Percentiles rank a stretch among this genome's conserved stretches.
phyloP scores from a whole-genome alignment of 2,329 filamentous ascomycete genomes.

The Neonectria hederae region DNA sequence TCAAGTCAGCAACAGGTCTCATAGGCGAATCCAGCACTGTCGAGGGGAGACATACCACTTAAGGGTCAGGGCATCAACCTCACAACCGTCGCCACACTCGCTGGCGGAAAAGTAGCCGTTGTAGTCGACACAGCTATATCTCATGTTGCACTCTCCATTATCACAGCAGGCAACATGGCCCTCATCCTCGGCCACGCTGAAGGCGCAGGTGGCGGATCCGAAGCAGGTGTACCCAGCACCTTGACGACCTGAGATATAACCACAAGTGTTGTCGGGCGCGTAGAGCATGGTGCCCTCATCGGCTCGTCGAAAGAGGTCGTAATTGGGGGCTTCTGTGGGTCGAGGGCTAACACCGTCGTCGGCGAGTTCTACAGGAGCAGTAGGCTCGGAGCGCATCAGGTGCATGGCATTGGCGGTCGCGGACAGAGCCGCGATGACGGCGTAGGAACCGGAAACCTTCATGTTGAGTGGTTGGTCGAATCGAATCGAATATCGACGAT shows the following conservation, averaged over 20 bases:
- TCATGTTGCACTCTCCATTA: conserved; percentile 45
- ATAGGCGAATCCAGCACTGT: not conserved
- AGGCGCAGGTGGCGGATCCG: conserved; percentile 49
- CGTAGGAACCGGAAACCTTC: conserved; percentile 32
- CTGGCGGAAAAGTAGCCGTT: conserved; percentile 46
- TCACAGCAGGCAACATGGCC: conserved; percentile 58
- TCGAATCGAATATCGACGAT: not conserved
- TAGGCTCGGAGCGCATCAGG: conserved; percentile 46
- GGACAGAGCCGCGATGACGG: conserved; percentile 41
- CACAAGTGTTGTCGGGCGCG: conserved; percentile 61
- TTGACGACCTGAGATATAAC: conserved; percentile 55
- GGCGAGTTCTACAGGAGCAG: conserved; percentile 45
- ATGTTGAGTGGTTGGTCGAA: conserved; percentile 26
- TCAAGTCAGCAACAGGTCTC: not conserved
- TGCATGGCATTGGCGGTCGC: conserved; percentile 46
- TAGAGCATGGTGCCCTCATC: conserved; percentile 51
- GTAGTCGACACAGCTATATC: conserved; percentile 52
- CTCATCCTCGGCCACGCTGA: conserved; percentile 47
- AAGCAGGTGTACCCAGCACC: conserved; percentile 54
- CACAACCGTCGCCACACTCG: conserved; percentile 53
- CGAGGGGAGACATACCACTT: conserved; percentile 54
- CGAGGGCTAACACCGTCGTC: conserved; percentile 50
- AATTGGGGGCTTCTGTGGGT: conserved; percentile 53
- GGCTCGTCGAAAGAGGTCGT: conserved; percentile 45
- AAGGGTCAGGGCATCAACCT: conserved; percentile 51